Percentiles rank a stretch among this genome's conserved stretches.
Evolutionary conservation across 768 basidiomycete species (phyloP).

Genomic region (Psilocybe cubensis): DNA sequence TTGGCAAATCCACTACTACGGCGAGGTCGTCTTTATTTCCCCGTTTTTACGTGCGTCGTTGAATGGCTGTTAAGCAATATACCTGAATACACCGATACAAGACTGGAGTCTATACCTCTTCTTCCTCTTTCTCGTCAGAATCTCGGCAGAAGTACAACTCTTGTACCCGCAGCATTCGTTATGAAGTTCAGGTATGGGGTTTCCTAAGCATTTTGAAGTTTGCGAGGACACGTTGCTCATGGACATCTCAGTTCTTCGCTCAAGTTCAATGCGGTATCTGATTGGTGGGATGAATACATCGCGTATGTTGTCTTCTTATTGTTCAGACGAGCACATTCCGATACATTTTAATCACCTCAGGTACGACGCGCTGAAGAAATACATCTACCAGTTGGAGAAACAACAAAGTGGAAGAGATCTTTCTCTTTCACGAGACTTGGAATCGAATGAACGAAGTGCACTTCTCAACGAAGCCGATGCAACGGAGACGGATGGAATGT

Average conservation of each 20-base stretch:
- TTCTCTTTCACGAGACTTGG: slow-evolving; percentile 50
- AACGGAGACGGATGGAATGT: slow-evolving; percentile 56
- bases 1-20: not conserved
- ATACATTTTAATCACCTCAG: slow-evolving; percentile 38
- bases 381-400: slow-evolving; percentile 86
- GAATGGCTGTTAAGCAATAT: slow-evolving; percentile 11
- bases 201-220: not conserved
- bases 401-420: slow-evolving; percentile 55
- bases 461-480: slow-evolving; percentile 48
- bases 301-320: slow-evolving; percentile 51
- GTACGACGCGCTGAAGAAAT: slow-evolving; percentile 86
- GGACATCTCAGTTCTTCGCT: slow-evolving; percentile 66
- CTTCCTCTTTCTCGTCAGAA: slow-evolving; percentile 28
- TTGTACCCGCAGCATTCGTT: slow-evolving; percentile 25
- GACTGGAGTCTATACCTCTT: slow-evolving; percentile 45
- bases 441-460: slow-evolving; percentile 62
- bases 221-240: not conserved
- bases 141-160: slow-evolving; percentile 21
- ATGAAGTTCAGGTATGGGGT: slow-evolving; percentile 75
- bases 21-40: not conserved
- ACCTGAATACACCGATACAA: slow-evolving; percentile 12
- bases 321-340: not conserved
- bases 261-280: slow-evolving; percentile 89
- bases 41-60: not conserved
- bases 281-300: slow-evolving; percentile 94